Conservation (phyloP, 345 rosid genomes). For the Excoecaria agallocha region DNA sequence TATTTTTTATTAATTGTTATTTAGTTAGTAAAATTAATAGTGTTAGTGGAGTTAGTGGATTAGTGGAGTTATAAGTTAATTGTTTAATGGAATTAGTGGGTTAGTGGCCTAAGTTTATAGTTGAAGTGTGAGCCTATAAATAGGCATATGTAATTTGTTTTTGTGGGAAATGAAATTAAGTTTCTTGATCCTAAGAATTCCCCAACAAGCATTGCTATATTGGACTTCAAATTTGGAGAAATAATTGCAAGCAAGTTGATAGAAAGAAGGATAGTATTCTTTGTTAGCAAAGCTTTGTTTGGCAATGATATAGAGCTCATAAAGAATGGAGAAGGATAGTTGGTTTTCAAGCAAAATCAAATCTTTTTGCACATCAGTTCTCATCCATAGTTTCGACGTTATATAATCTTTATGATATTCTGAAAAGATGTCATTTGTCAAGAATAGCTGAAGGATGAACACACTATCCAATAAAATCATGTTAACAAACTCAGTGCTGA, state of each 20-base stretch:
- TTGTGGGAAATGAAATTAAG: no score
- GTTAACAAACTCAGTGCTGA: neutral
- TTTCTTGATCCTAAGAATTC: no score
- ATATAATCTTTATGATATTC: neutral
- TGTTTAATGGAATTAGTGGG: no score
- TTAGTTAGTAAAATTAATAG: no score
- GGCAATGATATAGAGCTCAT: neutral
- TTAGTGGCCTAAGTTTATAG: no score
- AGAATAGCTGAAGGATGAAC: slow-evolving; percentile 21
- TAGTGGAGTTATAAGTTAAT: no score
- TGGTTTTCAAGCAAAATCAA: slow-evolving; percentile 20
- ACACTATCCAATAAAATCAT: slow-evolving; percentile 11
- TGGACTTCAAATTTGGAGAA: neutral
- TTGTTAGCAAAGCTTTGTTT: neutral
- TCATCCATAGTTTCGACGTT: slow-evolving; percentile 5
- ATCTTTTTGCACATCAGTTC: neutral
- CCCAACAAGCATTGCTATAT: neutral
- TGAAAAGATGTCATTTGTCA: neutral
- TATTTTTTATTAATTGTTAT: no score
- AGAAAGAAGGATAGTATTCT: neutral
- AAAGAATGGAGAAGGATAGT: slow-evolving; percentile 9
- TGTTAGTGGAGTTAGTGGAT: no score
- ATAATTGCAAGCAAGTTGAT: neutral
- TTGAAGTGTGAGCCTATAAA: no score
- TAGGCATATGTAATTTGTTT: no score